These are phyloP conservation scores for Spathaspora passalidarum DNA, from an alignment of 805 yeast species.

Conservation along the genomic window DNA sequence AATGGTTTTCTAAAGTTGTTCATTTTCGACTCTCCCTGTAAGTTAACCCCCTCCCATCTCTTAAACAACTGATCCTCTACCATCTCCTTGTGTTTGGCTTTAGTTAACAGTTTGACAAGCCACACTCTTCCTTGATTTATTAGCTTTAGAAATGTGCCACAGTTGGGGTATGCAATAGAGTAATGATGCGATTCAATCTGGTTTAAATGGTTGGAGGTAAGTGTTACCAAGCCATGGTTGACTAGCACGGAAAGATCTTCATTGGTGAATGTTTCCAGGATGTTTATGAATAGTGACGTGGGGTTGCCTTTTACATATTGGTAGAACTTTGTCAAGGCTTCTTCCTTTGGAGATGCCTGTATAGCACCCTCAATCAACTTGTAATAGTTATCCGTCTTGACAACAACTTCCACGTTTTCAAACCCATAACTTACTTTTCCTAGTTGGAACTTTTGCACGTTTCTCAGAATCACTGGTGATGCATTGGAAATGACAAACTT, in stretches of 20 bases:
- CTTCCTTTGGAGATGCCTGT: conserved; percentile 2
- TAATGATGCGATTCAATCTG: conserved; percentile 39
- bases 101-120: conserved; percentile 37
- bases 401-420: conserved; percentile 39
- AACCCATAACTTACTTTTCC: conserved; percentile 42
- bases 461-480: conserved; percentile 42
- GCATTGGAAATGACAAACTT: conserved; percentile 43
- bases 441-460: conserved; percentile 23
- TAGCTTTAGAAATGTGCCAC: conserved; percentile 47
- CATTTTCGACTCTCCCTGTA: conserved; percentile 26
- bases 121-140: conserved; percentile 43
- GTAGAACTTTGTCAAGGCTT: conserved; percentile 18
- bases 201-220: conserved; percentile 43
- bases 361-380: conserved; percentile 15
- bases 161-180: conserved; percentile 45
- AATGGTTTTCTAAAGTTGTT: conserved; percentile 44
- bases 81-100: conserved; percentile 39
- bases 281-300: conserved; percentile 24
- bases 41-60: conserved; percentile 43
- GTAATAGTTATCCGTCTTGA: conserved; percentile 22
- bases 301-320: conserved; percentile 22
- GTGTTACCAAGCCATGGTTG: conserved; percentile 40
- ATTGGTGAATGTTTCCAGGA: conserved; percentile 18
- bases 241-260: conserved; percentile 33
- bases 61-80: conserved; percentile 39